phyloP scores from a whole-genome alignment of 2,329 filamentous ascomycete genomes.

The Fusarium nematophilum region DNA sequence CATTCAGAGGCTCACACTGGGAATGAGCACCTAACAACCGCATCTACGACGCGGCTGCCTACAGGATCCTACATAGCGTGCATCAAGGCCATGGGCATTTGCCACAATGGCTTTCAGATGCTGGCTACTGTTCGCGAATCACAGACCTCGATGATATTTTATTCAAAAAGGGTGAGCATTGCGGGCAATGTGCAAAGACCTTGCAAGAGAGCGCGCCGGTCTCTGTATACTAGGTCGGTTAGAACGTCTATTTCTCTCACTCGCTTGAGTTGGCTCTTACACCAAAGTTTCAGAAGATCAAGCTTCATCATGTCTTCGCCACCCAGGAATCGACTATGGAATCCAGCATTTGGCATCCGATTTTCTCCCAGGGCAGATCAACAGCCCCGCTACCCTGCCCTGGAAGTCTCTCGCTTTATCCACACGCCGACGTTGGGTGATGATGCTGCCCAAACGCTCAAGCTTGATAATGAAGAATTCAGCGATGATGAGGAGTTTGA shows the following conservation, averaged over 20 bases:
- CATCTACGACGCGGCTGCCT: constrained; percentile 49
- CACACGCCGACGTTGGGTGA: constrained; percentile 24
- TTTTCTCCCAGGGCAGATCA: constrained; percentile 41
- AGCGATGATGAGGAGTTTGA: constrained; percentile 42
- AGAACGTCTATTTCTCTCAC: neutral
- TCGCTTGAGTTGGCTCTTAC: constrained; percentile 20
- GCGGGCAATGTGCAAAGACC: constrained; percentile 47
- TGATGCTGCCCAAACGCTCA: neutral
- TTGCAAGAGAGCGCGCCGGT: constrained; percentile 24
- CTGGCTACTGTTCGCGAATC: constrained; percentile 30
- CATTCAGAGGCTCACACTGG: constrained; percentile 21
- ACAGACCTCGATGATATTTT: constrained; percentile 34
- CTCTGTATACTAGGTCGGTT: constrained; percentile 30
- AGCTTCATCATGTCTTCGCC: constrained; percentile 34
- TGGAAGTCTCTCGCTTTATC: constrained; percentile 44
- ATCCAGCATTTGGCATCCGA: constrained; percentile 45
- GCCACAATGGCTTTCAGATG: constrained; percentile 38
- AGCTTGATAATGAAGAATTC: constrained; percentile 30
- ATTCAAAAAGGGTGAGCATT: constrained; percentile 28
- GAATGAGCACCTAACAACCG: constrained; percentile 18
- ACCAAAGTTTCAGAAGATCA: constrained; percentile 10
- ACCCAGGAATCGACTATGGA: constrained; percentile 44
- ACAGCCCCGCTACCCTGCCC: constrained; percentile 40
- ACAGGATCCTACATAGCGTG: constrained; percentile 26
- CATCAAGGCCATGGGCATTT: constrained; percentile 39